phyloP scores from a whole-genome alignment of 164 flowering plant species.

The Protea cynaroides region DNA sequence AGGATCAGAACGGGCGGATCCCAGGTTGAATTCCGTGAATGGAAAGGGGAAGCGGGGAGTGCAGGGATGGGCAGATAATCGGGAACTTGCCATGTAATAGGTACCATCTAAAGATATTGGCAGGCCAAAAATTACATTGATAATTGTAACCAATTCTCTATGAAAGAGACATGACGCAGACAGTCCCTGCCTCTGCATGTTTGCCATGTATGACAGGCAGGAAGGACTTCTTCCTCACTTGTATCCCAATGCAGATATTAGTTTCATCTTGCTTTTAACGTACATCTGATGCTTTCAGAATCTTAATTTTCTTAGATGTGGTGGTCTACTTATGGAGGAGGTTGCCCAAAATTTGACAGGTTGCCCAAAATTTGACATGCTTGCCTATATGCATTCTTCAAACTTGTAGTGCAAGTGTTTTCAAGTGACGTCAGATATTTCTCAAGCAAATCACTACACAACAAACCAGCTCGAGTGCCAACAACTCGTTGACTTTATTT shows the following conservation, averaged over 20 bases:
- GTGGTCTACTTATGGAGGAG: conserved; percentile 95
- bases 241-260: background rate
- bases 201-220: background rate
- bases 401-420: conserved; percentile 50
- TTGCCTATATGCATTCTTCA: conserved; percentile 75
- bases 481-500: conserved; percentile 61
- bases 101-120: background rate
- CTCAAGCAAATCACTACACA: conserved; percentile 38
- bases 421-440: conserved; percentile 27
- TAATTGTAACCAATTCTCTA: background rate
- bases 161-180: too few species aligned
- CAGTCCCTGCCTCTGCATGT: too few species aligned
- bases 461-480: conserved; percentile 63
- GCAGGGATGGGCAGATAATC: background rate
- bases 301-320: conserved; percentile 41
- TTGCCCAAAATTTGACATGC: conserved; percentile 69
- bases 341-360: too few species aligned
- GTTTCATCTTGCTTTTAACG: background rate
- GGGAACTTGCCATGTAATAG: background rate
- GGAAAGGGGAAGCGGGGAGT: too few species aligned
- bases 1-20: too few species aligned
- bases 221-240: background rate
- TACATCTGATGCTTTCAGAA: conserved; percentile 12
- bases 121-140: background rate
- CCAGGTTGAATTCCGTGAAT: too few species aligned